Evolutionary conservation across 768 basidiomycete genomes (phyloP).

Genomic region (Chiua virens): DNA sequence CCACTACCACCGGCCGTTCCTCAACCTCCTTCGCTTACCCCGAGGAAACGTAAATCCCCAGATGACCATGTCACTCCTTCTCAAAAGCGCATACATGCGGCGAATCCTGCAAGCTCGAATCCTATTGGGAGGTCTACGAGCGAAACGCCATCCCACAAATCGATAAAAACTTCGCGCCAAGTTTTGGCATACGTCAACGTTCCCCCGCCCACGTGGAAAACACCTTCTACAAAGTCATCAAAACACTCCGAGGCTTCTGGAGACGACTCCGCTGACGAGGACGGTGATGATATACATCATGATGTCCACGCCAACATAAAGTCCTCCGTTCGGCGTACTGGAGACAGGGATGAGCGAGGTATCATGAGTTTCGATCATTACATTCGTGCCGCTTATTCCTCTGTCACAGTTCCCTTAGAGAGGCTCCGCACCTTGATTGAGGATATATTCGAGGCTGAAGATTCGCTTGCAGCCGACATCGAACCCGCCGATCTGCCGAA

Average conservation of each 20-base stretch:
- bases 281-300: conserved; percentile 30
- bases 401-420: conserved; percentile 58
- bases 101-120: conserved; percentile 10
- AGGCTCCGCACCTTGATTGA: conserved; percentile 76
- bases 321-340: conserved; percentile 59
- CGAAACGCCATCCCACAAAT: conserved; percentile 25
- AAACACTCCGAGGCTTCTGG: conserved; percentile 44
- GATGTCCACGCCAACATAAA: conserved; percentile 37
- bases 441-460: conserved; percentile 84
- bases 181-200: conserved; percentile 35
- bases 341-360: conserved; percentile 80
- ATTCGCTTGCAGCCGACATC: conserved; percentile 59
- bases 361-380: not conserved
- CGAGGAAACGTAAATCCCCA: conserved; percentile 68
- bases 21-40: conserved; percentile 42
- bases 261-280: conserved; percentile 53
- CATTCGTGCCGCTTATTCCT: not conserved
- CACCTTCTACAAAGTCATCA: conserved; percentile 25
- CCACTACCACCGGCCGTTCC: conserved; percentile 1
- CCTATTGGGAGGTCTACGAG: conserved; percentile 14
- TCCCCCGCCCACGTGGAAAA: conserved; percentile 29
- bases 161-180: conserved; percentile 32
- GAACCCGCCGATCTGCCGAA: conserved; percentile 50
- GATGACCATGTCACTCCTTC: conserved; percentile 62
- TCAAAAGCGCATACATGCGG: conserved; percentile 52